phyloP scores from a whole-genome alignment of 345 rosid species.

The Gossypium raimondii region DNA sequence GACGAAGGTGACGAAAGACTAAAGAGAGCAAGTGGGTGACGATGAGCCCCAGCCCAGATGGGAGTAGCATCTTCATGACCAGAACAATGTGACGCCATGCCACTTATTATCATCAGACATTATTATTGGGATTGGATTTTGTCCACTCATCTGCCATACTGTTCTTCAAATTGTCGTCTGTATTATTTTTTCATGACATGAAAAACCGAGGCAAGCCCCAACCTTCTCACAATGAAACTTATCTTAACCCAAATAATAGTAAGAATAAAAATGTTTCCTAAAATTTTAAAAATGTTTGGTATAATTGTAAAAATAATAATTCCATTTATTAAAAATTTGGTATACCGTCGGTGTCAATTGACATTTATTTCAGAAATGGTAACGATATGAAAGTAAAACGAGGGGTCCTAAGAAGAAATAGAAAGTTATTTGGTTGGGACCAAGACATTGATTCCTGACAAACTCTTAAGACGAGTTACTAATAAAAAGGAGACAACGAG shows the following conservation, averaged over 20 bases:
- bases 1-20: background rate
- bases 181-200: too few species aligned
- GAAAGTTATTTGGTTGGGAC: background rate
- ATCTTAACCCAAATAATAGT: too few species aligned
- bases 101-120: background rate
- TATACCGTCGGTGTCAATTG: too few species aligned
- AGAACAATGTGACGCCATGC: background rate
- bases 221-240: too few species aligned
- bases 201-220: too few species aligned
- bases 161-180: background rate
- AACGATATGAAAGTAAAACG: background rate
- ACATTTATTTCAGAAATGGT: background rate
- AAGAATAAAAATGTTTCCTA: too few species aligned
- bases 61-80: background rate
- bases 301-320: too few species aligned
- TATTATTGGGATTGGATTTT: background rate
- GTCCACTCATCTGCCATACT: background rate
- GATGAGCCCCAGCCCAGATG: background rate
- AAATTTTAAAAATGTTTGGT: too few species aligned
- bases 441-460: background rate
- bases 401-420: background rate
- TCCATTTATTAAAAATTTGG: too few species aligned
- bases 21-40: constrained; percentile 8
- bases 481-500: background rate
- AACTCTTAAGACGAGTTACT: background rate